A percentile compares a stretch with the other conserved stretches of the same genome.
These are phyloP conservation scores for Colletotrichum zoysiae DNA, from an alignment of 2,329 filamentous ascomycete species.

Conservation along the genomic window DNA sequence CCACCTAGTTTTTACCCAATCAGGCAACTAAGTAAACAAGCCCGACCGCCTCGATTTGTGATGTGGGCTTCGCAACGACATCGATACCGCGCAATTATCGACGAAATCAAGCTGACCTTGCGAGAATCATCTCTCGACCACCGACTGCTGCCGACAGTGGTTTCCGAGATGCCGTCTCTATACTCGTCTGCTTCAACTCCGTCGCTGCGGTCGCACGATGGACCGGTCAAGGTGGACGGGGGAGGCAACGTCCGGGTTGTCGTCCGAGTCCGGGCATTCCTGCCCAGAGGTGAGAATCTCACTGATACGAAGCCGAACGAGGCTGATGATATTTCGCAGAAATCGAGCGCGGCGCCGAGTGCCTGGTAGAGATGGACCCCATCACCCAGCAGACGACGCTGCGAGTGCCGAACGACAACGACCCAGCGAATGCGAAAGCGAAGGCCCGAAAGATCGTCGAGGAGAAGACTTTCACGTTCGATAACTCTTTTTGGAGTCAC, in stretches of 20 bases:
- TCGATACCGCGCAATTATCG: conserved; percentile 56
- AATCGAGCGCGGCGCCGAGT: conserved; percentile 82
- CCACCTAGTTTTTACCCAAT: conserved; percentile 40
- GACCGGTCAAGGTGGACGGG: conserved; percentile 70
- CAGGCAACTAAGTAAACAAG: conserved; percentile 43
- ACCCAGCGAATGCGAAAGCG: conserved; percentile 65
- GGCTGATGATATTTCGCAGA: conserved; percentile 66
- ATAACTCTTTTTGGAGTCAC: conserved; percentile 99
- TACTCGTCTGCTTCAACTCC: conserved; percentile 82
- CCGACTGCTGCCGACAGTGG: conserved; percentile 60
- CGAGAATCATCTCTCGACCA: conserved; percentile 57
- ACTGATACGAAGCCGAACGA: not conserved
- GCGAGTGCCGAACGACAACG: conserved; percentile 72
- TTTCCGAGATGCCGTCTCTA: conserved; percentile 53
- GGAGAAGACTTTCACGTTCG: conserved; percentile 94
- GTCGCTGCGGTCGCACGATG: conserved; percentile 80
- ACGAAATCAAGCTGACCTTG: conserved; percentile 56
- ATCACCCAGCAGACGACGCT: conserved; percentile 87
- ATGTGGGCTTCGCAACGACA: conserved; percentile 47
- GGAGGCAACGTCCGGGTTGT: conserved; percentile 87
- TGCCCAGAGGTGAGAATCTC: conserved; percentile 76
- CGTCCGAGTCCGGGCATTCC: conserved; percentile 82
- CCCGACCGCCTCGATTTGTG: conserved; percentile 38
- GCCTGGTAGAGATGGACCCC: conserved; percentile 93
- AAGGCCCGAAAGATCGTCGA: conserved; percentile 82